Evolutionary conservation across 257 asterid species (phyloP).

Genomic region (Echites panduratus): DNA sequence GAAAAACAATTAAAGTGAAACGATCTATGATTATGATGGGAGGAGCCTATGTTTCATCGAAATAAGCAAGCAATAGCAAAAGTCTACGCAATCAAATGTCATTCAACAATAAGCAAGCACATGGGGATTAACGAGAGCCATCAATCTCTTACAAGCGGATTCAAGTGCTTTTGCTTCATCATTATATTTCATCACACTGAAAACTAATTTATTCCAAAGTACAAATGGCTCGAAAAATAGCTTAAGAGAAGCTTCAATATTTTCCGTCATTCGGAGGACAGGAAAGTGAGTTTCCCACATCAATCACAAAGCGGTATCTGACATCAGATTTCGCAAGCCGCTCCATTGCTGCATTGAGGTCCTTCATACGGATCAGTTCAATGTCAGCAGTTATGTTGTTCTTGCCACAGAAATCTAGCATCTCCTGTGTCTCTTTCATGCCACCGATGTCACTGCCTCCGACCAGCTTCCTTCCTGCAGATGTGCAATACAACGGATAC

Average conservation of each 20-base stretch:
- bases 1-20: too few relatives aligned
- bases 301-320: slow-evolving; percentile 63
- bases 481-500: background rate
- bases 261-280: background rate
- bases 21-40: too few relatives aligned
- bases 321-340: slow-evolving; percentile 60
- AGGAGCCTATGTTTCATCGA: too few relatives aligned
- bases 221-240: too few relatives aligned
- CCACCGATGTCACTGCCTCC: slow-evolving; percentile 64
- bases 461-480: slow-evolving; percentile 48
- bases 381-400: slow-evolving; percentile 51
- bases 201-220: too few relatives aligned
- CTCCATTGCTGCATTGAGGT: slow-evolving; percentile 45
- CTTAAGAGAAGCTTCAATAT: background rate
- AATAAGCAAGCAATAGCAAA: too few relatives aligned
- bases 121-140: too few relatives aligned
- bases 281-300: slow-evolving; percentile 41
- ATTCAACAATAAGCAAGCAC: too few relatives aligned
- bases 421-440: slow-evolving; percentile 62
- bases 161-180: too few relatives aligned
- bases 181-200: too few relatives aligned
- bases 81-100: too few relatives aligned
- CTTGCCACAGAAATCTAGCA: slow-evolving; percentile 57
- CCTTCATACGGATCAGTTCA: slow-evolving; percentile 41
- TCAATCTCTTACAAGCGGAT: too few relatives aligned